phyloP scores from a whole-genome alignment of 2,329 filamentous ascomycete genomes.

The Chaetomium globosum region DNA sequence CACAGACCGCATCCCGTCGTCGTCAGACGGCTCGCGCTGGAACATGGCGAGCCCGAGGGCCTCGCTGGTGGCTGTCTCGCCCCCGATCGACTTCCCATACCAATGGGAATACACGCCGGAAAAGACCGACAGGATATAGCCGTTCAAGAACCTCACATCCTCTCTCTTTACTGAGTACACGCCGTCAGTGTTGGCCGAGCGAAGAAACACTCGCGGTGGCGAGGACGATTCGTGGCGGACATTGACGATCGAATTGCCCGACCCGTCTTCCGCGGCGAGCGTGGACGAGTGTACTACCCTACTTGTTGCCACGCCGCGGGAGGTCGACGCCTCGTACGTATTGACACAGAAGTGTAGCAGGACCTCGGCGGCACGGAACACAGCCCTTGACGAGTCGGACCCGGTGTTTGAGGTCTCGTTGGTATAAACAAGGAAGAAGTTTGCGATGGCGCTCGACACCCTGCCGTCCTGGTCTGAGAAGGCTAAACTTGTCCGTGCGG shows the following conservation, averaged over 20 bases:
- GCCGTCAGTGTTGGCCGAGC: not conserved
- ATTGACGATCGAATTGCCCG: slow-evolving; percentile 5
- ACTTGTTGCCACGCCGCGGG: slow-evolving; percentile 26
- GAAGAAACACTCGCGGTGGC: not conserved
- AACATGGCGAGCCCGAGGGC: slow-evolving; percentile 33
- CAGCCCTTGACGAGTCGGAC: not conserved
- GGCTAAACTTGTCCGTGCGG: slow-evolving; percentile 33
- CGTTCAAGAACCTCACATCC: slow-evolving; percentile 27
- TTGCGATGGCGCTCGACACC: slow-evolving; percentile 35
- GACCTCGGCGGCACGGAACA: slow-evolving; percentile 38
- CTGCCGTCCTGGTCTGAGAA: slow-evolving; percentile 30
- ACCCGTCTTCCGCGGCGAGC: slow-evolving; percentile 11
- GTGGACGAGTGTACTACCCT: slow-evolving; percentile 29
- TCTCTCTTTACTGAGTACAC: slow-evolving; percentile 32
- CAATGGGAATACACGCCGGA: slow-evolving; percentile 33
- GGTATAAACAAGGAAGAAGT: slow-evolving; percentile 40
- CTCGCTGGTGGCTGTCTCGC: slow-evolving; percentile 31
- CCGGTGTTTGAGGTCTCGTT: slow-evolving; percentile 24
- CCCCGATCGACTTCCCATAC: slow-evolving; percentile 23
- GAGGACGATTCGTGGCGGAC: not conserved
- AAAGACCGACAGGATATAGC: slow-evolving; percentile 32
- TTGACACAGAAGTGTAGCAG: slow-evolving; percentile 41
- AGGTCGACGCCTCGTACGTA: slow-evolving; percentile 32
- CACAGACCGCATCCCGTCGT: slow-evolving; percentile 25
- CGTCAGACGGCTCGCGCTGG: not conserved